These are phyloP conservation scores for Skeletonema grethae DNA, from an alignment of 108 stramenopile species.

Conservation along the genomic window DNA sequence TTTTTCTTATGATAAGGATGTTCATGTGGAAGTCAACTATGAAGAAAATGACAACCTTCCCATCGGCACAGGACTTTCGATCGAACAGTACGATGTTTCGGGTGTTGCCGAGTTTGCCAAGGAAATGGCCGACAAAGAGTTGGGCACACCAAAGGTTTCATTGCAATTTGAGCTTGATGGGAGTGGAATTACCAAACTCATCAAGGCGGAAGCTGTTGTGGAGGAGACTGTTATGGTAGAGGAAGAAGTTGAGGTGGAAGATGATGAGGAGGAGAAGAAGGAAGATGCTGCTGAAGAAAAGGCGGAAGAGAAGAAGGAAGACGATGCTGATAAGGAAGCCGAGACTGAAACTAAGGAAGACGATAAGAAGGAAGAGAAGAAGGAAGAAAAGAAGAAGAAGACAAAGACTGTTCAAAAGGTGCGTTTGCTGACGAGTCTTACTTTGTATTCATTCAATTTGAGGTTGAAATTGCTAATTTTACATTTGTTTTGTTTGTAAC, in stretches of 20 bases:
- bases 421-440: conserved; percentile 15
- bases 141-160: conserved; percentile 94
- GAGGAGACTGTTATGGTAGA: conserved; percentile 87
- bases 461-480: background rate
- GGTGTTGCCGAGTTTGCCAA: conserved; percentile 92
- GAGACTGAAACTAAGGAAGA: conserved; percentile 48
- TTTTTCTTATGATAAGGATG: conserved; percentile 92
- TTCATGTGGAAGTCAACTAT: conserved; percentile 84
- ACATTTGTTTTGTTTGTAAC: conserved; percentile 9
- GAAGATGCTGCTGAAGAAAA: conserved; percentile 20
- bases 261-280: conserved; percentile 60
- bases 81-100: conserved; percentile 89
- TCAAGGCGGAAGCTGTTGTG: conserved; percentile 94
- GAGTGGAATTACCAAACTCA: conserved; percentile 85
- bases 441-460: conserved; percentile 4
- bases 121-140: conserved; percentile 91
- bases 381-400: conserved; percentile 72
- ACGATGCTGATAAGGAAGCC: conserved; percentile 27
- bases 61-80: conserved; percentile 56
- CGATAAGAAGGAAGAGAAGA: conserved; percentile 17
- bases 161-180: conserved; percentile 91
- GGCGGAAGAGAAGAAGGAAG: conserved; percentile 30
- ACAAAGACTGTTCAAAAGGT: conserved; percentile 79
- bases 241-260: conserved; percentile 85
- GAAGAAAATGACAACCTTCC: conserved; percentile 79